phyloP scores from a whole-genome alignment of 2,329 filamentous ascomycete genomes.

The Apiospora koreana region DNA sequence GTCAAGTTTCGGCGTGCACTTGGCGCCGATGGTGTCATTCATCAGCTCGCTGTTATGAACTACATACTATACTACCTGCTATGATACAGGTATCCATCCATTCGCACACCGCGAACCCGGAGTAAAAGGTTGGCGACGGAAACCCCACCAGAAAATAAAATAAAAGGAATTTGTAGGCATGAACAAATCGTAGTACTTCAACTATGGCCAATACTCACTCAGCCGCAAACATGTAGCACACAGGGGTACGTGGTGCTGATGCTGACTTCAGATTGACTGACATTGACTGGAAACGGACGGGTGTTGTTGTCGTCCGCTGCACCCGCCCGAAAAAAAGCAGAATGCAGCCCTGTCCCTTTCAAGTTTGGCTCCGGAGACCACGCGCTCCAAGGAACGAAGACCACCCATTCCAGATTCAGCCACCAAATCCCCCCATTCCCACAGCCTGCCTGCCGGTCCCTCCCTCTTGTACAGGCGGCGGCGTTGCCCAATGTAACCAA shows the following conservation, averaged over 20 bases:
- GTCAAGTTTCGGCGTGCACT: constrained; percentile 9
- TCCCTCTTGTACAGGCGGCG: background rate
- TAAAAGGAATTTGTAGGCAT: background rate
- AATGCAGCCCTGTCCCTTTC: constrained; percentile 5
- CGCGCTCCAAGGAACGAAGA: background rate
- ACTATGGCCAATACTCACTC: background rate
- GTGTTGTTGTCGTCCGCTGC: background rate
- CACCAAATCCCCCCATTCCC: background rate
- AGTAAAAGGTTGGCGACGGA: background rate
- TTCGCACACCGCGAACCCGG: background rate
- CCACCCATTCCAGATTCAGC: constrained; percentile 9
- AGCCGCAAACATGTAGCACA: background rate
- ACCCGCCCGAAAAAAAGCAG: constrained; percentile 2
- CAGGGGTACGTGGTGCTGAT: background rate
- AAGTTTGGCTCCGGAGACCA: constrained; percentile 11
- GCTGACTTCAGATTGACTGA: background rate
- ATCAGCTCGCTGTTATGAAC: background rate
- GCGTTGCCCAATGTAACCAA: constrained; percentile 5
- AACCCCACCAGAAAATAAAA: background rate
- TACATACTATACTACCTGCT: background rate
- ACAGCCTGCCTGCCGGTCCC: background rate
- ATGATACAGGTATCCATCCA: background rate
- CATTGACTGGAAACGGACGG: background rate
- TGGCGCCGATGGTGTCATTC: constrained; percentile 3
- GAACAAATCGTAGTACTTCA: background rate